Percentiles rank a stretch among this genome's conserved stretches.
Evolutionary conservation across 805 yeast genomes (phyloP).

Genomic region (Blastobotrys attinorum): DNA sequence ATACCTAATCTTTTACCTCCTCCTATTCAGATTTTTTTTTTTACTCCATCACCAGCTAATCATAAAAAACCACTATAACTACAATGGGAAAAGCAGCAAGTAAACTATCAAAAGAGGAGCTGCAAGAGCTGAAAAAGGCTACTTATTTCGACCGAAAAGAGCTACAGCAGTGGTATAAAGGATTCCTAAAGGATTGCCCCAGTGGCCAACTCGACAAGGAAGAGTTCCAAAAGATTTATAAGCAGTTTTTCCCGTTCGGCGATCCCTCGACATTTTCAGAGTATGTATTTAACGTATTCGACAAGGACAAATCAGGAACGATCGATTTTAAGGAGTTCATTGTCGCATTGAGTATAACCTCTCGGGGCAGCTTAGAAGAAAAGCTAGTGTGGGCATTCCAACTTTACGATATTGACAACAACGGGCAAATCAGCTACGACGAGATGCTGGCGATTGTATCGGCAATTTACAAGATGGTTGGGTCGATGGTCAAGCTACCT

Average conservation of each 20-base stretch:
- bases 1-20: too few relatives aligned
- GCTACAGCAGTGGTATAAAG: slow-evolving; percentile 97
- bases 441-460: slow-evolving; percentile 75
- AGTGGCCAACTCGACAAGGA: slow-evolving; percentile 77
- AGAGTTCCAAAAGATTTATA: slow-evolving; percentile 86
- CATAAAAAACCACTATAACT: background rate
- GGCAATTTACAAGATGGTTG: slow-evolving; percentile 91
- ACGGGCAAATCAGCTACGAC: slow-evolving; percentile 64
- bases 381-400: slow-evolving; percentile 86
- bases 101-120: slow-evolving; percentile 83
- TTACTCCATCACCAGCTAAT: too few relatives aligned
- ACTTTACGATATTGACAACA: slow-evolving; percentile 73
- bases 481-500: slow-evolving; percentile 81
- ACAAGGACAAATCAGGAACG: slow-evolving; percentile 66
- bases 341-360: slow-evolving; percentile 74
- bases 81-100: slow-evolving; percentile 93
- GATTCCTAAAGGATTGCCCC: slow-evolving; percentile 90
- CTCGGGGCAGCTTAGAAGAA: slow-evolving; percentile 78
- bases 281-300: slow-evolving; percentile 83
- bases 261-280: slow-evolving; percentile 89
- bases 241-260: slow-evolving; percentile 97
- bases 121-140: slow-evolving; percentile 68
- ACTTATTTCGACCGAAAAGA: slow-evolving; percentile 92
- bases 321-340: slow-evolving; percentile 92
- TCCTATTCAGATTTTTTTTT: too few relatives aligned